phyloP scores from a whole-genome alignment of 1,139 yeast genomes.

The Yamadazyma sp. region DNA sequence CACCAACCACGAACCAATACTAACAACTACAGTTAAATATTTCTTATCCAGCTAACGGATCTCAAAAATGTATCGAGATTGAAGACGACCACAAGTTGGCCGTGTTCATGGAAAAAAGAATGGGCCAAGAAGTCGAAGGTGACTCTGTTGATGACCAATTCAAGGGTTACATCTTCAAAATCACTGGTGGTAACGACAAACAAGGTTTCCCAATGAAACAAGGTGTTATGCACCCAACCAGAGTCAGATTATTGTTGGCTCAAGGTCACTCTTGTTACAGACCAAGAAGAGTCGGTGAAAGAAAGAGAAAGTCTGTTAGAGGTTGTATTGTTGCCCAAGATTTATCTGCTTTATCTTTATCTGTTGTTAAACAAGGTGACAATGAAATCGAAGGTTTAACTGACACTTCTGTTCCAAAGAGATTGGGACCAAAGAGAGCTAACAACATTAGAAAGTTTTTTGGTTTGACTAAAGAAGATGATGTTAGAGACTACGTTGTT shows the following conservation, averaged over 20 bases:
- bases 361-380: slow-evolving; percentile 97
- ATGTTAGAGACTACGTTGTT: slow-evolving; percentile 91
- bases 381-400: slow-evolving; percentile 94
- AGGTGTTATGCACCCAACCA: slow-evolving; percentile 99
- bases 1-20: slow-evolving; percentile 6
- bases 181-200: slow-evolving; percentile 99
- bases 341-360: slow-evolving; percentile 91
- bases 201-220: slow-evolving; percentile 99
- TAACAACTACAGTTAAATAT: slow-evolving; percentile 74
- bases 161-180: slow-evolving; percentile 98
- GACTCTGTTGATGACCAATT: slow-evolving; percentile 97
- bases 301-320: slow-evolving; percentile 99
- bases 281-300: slow-evolving; percentile 99
- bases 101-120: slow-evolving; percentile 98
- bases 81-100: slow-evolving; percentile 99
- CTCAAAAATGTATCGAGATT: slow-evolving; percentile 95
- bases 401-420: slow-evolving; percentile 92
- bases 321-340: slow-evolving; percentile 99
- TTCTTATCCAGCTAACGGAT: slow-evolving; percentile 99
- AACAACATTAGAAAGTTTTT: slow-evolving; percentile 99
- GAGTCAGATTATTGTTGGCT: slow-evolving; percentile 93
- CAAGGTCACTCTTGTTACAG: slow-evolving; percentile 99
- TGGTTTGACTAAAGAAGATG: slow-evolving; percentile 97
- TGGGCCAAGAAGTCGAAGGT: slow-evolving; percentile 99
- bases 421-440: slow-evolving; percentile 99